phyloP scores from a whole-genome alignment of 805 yeast species.

The Saccharomycopsis guyanensis region DNA sequence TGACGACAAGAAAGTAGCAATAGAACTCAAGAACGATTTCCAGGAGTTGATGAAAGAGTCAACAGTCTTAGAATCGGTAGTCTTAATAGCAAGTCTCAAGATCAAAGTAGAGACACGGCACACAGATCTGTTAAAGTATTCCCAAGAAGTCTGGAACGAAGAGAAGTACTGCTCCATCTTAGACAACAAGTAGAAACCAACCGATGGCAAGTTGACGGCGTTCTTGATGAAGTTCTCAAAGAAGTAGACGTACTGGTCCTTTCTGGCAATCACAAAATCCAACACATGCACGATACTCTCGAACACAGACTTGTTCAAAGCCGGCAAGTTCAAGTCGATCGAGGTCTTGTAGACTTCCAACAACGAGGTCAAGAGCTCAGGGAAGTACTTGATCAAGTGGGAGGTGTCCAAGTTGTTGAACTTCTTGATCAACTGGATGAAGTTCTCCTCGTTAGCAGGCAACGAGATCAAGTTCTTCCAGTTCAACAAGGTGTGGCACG shows the following conservation, averaged over 20 bases:
- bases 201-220: constrained; percentile 33
- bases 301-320: constrained; percentile 35
- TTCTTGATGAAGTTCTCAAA: constrained; percentile 42
- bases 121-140: constrained; percentile 51
- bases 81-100: constrained; percentile 34
- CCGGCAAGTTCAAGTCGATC: constrained; percentile 23
- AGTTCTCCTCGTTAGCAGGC: constrained; percentile 36
- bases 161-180: constrained; percentile 40
- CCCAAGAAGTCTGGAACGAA: constrained; percentile 50
- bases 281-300: constrained; percentile 53
- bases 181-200: constrained; percentile 45
- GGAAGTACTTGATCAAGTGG: constrained; percentile 52
- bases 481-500: constrained; percentile 46
- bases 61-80: constrained; percentile 23
- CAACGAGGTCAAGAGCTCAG: constrained; percentile 40
- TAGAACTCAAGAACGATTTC: constrained; percentile 28
- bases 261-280: constrained; percentile 57
- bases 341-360: constrained; percentile 29
- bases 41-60: constrained; percentile 27
- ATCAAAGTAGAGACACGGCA: constrained; percentile 52
- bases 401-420: constrained; percentile 47
- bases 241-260: constrained; percentile 52
- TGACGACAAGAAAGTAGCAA: constrained; percentile 38
- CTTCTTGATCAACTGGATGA: constrained; percentile 39
- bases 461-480: constrained; percentile 37